Percentiles rank a stretch among this genome's conserved stretches.
Conservation (phyloP, 2,329 filamentous ascomycete species). For the Paradendryphiella salina region DNA sequence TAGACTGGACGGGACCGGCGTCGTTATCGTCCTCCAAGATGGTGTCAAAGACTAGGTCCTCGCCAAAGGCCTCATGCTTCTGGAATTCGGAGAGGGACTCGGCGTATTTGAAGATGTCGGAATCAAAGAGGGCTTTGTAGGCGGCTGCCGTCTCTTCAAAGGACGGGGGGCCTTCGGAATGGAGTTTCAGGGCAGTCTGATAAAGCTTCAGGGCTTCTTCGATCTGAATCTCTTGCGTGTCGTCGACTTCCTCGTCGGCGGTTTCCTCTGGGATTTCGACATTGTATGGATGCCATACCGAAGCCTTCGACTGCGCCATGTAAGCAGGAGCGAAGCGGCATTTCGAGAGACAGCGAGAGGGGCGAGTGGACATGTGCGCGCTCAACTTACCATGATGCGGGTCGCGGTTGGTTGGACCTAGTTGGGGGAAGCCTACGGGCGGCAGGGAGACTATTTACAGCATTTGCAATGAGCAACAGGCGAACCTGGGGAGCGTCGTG, state of each 20-base stretch:
- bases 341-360: not conserved
- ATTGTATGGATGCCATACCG: constrained; percentile 81
- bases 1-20: constrained; percentile 50
- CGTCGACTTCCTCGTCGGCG: constrained; percentile 89
- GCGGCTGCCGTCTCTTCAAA: constrained; percentile 77
- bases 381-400: constrained; percentile 29
- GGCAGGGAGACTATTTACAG: constrained; percentile 6
- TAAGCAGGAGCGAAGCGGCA: constrained; percentile 6
- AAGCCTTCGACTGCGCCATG: constrained; percentile 36
- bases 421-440: constrained; percentile 8
- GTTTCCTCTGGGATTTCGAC: constrained; percentile 88
- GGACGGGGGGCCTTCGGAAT: constrained; percentile 78
- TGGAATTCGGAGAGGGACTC: constrained; percentile 86
- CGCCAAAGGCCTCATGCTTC: constrained; percentile 62
- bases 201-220: constrained; percentile 96
- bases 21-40: constrained; percentile 47
- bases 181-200: constrained; percentile 85
- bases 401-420: constrained; percentile 6
- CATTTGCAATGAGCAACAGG: constrained; percentile 16
- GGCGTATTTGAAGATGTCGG: constrained; percentile 90
- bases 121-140: constrained; percentile 82
- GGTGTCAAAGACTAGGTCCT: constrained; percentile 49
- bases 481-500: constrained; percentile 7
- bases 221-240: constrained; percentile 94
- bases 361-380: not conserved